Evolutionary conservation across 192 early-diverging fungal genomes (phyloP).

Genomic region (Haplosporangium gracile): DNA sequence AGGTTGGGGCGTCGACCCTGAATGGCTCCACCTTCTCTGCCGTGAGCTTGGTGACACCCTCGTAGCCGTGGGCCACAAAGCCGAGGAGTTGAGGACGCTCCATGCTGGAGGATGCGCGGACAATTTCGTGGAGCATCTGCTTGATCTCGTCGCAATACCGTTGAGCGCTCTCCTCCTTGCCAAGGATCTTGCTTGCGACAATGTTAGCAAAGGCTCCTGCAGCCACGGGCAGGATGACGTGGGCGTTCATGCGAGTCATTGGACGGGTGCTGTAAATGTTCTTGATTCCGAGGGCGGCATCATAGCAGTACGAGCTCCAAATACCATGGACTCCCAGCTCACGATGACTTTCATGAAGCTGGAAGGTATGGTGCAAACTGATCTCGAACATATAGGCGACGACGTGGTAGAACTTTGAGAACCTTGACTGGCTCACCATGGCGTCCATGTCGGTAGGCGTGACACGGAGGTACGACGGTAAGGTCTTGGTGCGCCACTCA

Average conservation of each 20-base stretch:
- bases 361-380: constrained; percentile 50
- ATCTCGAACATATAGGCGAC: constrained; percentile 53
- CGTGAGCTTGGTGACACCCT: constrained; percentile 13
- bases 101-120: constrained; percentile 34
- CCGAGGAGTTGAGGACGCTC: constrained; percentile 24
- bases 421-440: constrained; percentile 33
- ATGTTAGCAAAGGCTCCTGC: constrained; percentile 50
- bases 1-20: constrained; percentile 6
- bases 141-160: constrained; percentile 46
- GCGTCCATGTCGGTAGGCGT: constrained; percentile 30
- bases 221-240: constrained; percentile 47
- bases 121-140: constrained; percentile 36
- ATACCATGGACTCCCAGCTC: constrained; percentile 38
- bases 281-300: constrained; percentile 41
- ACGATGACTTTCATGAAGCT: constrained; percentile 42
- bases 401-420: constrained; percentile 51
- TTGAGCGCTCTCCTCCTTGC: constrained; percentile 42
- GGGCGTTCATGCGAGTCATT: constrained; percentile 50
- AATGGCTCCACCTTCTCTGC: constrained; percentile 15
- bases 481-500: constrained; percentile 34
- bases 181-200: constrained; percentile 36
- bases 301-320: constrained; percentile 45
- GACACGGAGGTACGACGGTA: constrained; percentile 32
- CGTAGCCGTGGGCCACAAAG: constrained; percentile 25
- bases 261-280: constrained; percentile 47